A percentile compares a stretch with the other conserved stretches of the same genome.
Conservation (phyloP, 331 rosid genomes). For the Arachis monticola region DNA sequence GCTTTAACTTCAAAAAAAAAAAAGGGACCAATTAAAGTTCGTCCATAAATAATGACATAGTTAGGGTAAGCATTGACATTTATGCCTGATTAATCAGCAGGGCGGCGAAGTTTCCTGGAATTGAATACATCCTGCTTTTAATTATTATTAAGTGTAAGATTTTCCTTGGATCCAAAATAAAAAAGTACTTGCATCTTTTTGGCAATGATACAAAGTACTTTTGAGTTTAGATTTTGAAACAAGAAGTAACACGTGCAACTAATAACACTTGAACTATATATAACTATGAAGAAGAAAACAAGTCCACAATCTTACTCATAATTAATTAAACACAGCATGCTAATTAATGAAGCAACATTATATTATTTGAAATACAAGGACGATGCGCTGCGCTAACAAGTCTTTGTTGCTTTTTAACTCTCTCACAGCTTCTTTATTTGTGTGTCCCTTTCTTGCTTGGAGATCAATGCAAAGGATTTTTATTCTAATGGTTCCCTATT, state of each 20-base stretch:
- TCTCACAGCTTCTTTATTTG: neutral
- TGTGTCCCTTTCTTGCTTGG: constrained; percentile 43
- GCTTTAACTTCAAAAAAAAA: neutral
- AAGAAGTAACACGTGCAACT: constrained; percentile 33
- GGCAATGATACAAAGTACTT: no score
- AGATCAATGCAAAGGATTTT: constrained; percentile 63
- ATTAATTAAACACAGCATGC: constrained; percentile 32
- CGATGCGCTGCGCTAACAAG: constrained; percentile 32
- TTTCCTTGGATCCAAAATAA: neutral
- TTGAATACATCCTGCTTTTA: neutral
- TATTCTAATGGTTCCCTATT: constrained; percentile 71
- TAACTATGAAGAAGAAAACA: neutral
- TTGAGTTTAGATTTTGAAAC: neutral
- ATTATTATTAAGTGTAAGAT: neutral
- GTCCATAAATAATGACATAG: neutral
- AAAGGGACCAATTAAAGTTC: neutral
- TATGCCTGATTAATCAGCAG: neutral
- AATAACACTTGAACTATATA: neutral
- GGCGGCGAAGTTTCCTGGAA: neutral
- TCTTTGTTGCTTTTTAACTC: constrained; percentile 23
- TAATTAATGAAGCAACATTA: constrained; percentile 28
- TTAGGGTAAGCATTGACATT: constrained; percentile 29
- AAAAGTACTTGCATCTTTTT: no score
- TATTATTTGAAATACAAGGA: constrained; percentile 28
- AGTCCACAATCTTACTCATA: constrained; percentile 2